Conservation (phyloP, 345 rosid species). For the Carallia pectinifolia region DNA sequence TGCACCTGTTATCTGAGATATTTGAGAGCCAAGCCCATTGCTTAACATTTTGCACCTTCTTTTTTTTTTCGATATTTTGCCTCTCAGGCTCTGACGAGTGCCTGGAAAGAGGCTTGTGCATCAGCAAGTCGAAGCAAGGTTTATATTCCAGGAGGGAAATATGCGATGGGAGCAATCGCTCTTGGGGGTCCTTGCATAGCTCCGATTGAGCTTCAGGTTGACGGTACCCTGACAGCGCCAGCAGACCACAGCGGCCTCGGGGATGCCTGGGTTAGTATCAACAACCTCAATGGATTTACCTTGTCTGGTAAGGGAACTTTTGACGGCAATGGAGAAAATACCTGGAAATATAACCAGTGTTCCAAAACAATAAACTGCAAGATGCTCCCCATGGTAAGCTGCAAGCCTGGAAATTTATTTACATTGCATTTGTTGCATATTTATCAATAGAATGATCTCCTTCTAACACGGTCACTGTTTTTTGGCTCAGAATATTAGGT, state of each 20-base stretch:
- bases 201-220: conserved; percentile 23
- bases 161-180: neutral
- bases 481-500: too few species aligned
- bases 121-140: conserved; percentile 2
- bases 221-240: conserved; percentile 23
- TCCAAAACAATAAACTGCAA: conserved; percentile 28
- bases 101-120: conserved; percentile 31
- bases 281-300: conserved; percentile 7
- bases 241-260: neutral
- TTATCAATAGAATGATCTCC: too few species aligned
- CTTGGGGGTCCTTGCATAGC: conserved; percentile 39
- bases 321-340: conserved; percentile 44
- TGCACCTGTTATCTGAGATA: too few species aligned
- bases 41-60: too few species aligned
- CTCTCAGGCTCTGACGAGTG: conserved; percentile 19
- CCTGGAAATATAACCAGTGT: conserved; percentile 40
- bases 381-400: neutral
- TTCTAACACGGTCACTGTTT: too few species aligned
- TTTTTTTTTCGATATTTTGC: too few species aligned
- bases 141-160: conserved; percentile 21
- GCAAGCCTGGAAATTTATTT: too few species aligned
- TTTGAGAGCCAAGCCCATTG: too few species aligned
- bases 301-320: conserved; percentile 37
- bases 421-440: too few species aligned
- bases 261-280: conserved; percentile 15